Evolutionary conservation across 345 rosid genomes (phyloP).

Genomic region (Corymbia maculata): DNA sequence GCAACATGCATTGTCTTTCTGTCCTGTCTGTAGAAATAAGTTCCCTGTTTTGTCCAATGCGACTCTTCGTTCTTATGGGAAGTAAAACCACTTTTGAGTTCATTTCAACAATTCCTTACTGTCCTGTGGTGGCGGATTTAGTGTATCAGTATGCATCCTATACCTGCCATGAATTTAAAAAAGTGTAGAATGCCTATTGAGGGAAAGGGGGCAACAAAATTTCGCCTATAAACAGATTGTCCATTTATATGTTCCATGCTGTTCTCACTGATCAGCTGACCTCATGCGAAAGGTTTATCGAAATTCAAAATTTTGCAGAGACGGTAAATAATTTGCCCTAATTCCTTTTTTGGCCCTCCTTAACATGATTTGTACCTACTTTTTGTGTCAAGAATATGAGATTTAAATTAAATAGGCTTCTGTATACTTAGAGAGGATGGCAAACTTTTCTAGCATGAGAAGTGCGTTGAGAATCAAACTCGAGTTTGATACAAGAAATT

Average conservation of each 20-base stretch:
- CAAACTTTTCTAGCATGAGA: background rate
- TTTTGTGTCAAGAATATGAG: background rate
- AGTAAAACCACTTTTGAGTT: background rate
- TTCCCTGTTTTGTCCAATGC: background rate
- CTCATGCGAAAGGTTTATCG: background rate
- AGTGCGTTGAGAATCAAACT: background rate
- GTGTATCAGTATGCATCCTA: background rate
- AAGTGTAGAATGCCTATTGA: background rate
- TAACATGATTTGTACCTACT: background rate
- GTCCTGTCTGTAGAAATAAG: background rate
- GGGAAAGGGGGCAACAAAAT: background rate
- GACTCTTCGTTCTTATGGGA: background rate
- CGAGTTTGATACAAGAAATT: background rate
- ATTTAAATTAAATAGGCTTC: background rate
- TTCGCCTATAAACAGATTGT: background rate
- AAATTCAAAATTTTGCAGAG: background rate
- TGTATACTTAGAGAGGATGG: background rate
- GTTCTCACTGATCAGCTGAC: background rate
- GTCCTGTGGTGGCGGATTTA: background rate
- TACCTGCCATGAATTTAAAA: background rate
- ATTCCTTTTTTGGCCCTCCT: background rate
- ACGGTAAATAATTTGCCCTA: background rate
- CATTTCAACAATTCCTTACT: background rate
- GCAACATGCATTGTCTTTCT: background rate
- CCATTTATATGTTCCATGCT: background rate